Base-by-base conservation (phyloP, 306 rosid genomes). In the Glycine tomentella region DNA sequence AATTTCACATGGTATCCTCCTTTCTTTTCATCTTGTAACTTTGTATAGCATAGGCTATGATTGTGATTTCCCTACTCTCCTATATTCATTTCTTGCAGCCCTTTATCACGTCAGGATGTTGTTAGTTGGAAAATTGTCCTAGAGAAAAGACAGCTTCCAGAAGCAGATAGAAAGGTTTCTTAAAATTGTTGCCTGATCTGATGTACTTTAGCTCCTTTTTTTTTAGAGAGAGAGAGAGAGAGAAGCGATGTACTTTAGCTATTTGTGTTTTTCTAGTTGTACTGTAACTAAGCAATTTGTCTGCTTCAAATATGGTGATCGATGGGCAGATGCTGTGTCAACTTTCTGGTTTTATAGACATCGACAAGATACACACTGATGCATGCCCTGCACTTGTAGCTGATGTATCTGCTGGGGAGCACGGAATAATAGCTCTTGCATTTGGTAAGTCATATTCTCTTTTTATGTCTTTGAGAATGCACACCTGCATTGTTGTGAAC, bases 361-460 rank as follows among this genome's bases (percentile, higher is more conserved):
- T 77, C 53, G 92, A 89, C 81, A 93, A 85, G 87, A 85, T 93
- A 82, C 95, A 93, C 69, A 88, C 84, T 61, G 88, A 89, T 83
- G 97, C 93, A 12, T 87, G 89, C 79, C 97, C 97, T 86, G 91
- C 93, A 7, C 86, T 91, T 77, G 91, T 90, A 80, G 94, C 97
- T 76, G 94, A 91, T 67, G 76, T 88, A 46, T 81, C 92, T 78
- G 83, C 76, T 38, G 91, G 91, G 81, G 96, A 90, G 76, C 91
- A 86, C 13, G 96, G 92, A 80, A 89, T 93, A 84, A 80, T 86
- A 59, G 89, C 91, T 82, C 97, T 91, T 83, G 91, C 97, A 75
- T 90, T 93, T 86, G 98, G 93, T 90, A 67, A 66, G 91, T 81
- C 91, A 88, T 20, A 20, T 81, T 82, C 48, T 69, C 45, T 40